A percentile compares a stretch with the other conserved stretches of the same genome.
Evolutionary conservation across 2,329 filamentous ascomycete species (phyloP).

Genomic region (Decorospora gaudefroyi): DNA sequence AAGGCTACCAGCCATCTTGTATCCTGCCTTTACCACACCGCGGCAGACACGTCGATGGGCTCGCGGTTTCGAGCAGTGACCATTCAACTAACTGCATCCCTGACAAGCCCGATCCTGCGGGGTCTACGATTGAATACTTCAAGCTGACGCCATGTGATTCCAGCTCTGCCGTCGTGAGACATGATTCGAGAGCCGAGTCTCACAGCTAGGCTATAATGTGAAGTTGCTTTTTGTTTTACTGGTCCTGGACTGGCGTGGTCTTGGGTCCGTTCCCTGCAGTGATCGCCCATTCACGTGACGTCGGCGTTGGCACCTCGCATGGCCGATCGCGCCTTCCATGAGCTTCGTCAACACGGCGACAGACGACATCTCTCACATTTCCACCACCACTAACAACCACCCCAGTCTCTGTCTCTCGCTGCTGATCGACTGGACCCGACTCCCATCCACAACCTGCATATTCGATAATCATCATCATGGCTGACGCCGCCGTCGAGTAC

Average conservation of each 20-base stretch:
- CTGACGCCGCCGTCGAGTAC: conserved; percentile 83
- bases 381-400: conserved; percentile 4
- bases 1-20: too few relatives aligned
- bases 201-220: too few relatives aligned
- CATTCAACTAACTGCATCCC: conserved; percentile 14
- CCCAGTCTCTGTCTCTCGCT: conserved; percentile 9
- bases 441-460: conserved; percentile 7
- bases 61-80: conserved; percentile 8
- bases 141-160: background rate
- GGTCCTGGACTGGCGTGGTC: conserved; percentile 5
- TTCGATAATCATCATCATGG: conserved; percentile 61
- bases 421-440: conserved; percentile 1
- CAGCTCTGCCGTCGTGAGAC: too few relatives aligned
- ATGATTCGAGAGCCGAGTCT: too few relatives aligned
- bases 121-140: background rate
- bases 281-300: conserved; percentile 21
- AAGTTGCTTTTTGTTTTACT: conserved; percentile 3
- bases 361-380: conserved; percentile 15
- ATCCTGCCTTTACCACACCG: background rate
- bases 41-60: background rate
- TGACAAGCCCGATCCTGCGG: conserved; percentile 7
- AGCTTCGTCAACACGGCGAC: conserved; percentile 36
- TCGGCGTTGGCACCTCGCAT: conserved; percentile 29
- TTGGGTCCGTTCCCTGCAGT: conserved; percentile 1
- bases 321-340: conserved; percentile 32